Evolutionary conservation across 192 early-diverging fungal species (phyloP).

Genomic region (Geosiphon pyriformis): DNA sequence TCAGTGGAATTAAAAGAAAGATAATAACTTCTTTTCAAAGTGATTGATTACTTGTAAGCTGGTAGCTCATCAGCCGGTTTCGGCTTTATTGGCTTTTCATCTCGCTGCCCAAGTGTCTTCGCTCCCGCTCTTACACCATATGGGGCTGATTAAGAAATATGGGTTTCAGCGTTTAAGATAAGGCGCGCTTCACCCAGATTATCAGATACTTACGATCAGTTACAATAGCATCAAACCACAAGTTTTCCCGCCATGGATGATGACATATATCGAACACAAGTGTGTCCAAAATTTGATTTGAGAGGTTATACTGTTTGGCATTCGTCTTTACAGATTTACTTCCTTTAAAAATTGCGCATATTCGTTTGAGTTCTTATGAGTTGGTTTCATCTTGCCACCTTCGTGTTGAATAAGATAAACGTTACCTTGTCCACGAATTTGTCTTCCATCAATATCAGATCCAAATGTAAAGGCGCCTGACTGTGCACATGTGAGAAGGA

Average conservation of each 20-base stretch:
- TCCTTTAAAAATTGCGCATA: too few species aligned
- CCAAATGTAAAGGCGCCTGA: constrained; percentile 90
- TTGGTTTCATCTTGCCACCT: too few species aligned
- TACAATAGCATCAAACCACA: constrained; percentile 85
- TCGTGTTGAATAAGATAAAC: constrained; percentile 1
- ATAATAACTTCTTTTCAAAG: not conserved
- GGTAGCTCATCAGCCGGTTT: constrained; percentile 41
- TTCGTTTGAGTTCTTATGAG: too few species aligned
- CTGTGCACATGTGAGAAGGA: constrained; percentile 89
- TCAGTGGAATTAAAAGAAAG: too few species aligned
- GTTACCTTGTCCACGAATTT: constrained; percentile 84
- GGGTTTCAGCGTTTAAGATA: not conserved
- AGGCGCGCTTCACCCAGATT: not conserved
- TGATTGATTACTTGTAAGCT: constrained; percentile 38
- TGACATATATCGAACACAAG: constrained; percentile 84
- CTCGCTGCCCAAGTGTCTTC: constrained; percentile 75
- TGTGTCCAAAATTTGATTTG: constrained; percentile 68
- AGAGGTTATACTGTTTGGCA: constrained; percentile 74
- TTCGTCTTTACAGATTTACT: constrained; percentile 61
- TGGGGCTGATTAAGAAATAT: constrained; percentile 70
- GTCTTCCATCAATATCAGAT: constrained; percentile 95
- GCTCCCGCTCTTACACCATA: constrained; percentile 98
- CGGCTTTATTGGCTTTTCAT: constrained; percentile 37
- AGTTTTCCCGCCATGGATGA: constrained; percentile 67
- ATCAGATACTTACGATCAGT: constrained; percentile 58